Conservation (phyloP, 345 rosid genomes). For the Aethionema arabicum region DNA sequence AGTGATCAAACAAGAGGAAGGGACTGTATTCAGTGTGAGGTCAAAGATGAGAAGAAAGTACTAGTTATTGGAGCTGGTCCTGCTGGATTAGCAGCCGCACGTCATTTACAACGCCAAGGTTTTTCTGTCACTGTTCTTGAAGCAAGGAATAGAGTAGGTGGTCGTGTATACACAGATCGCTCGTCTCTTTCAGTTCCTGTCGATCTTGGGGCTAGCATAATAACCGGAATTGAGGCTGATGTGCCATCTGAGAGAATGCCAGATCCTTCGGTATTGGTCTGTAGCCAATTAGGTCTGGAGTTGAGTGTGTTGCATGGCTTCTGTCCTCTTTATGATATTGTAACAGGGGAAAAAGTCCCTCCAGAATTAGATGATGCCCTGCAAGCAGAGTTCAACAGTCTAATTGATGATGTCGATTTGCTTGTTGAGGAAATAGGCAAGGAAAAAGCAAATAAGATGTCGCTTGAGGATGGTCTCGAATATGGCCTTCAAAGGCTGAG, state of each 20-base stretch:
- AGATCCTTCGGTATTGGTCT: slow-evolving; percentile 92
- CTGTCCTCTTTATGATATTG: slow-evolving; percentile 94
- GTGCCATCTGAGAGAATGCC: slow-evolving; percentile 98
- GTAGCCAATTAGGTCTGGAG: slow-evolving; percentile 94
- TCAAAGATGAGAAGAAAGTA: slow-evolving; percentile 56
- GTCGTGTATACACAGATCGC: slow-evolving; percentile 91
- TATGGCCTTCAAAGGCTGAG: slow-evolving; percentile 84
- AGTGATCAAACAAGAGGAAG: slow-evolving; percentile 36
- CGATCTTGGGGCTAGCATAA: slow-evolving; percentile 99
- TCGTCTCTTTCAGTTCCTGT: slow-evolving; percentile 99
- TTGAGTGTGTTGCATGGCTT: slow-evolving; percentile 91
- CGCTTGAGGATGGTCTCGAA: slow-evolving; percentile 97
- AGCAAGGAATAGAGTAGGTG: slow-evolving; percentile 93
- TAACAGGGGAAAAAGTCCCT: slow-evolving; percentile 92
- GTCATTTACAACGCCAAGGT: slow-evolving; percentile 95
- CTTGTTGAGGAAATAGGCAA: slow-evolving; percentile 87
- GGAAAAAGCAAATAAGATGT: slow-evolving; percentile 80
- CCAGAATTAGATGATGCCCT: slow-evolving; percentile 84
- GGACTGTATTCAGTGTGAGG: slow-evolving; percentile 38
- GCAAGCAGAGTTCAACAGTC: slow-evolving; percentile 92
- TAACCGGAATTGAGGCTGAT: slow-evolving; percentile 99
- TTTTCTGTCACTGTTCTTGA: slow-evolving; percentile 86
- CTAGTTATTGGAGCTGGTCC: slow-evolving; percentile 98
- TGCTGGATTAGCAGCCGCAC: slow-evolving; percentile 97
- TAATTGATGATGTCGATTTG: slow-evolving; percentile 89